Conservation (phyloP, 441 rosid genomes). For the Erysimum cheiri region DNA sequence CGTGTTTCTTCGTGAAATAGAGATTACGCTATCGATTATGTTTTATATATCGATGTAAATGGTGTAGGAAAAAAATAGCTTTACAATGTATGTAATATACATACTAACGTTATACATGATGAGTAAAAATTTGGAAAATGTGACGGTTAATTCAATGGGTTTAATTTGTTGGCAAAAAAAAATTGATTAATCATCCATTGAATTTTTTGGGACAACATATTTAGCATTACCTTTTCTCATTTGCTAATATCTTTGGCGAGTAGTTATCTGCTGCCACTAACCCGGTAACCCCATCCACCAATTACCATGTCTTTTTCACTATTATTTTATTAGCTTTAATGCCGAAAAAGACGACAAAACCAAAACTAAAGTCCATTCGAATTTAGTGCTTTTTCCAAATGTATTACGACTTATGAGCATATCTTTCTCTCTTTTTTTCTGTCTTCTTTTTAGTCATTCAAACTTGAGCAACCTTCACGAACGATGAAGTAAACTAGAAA, state of each 20-base stretch:
- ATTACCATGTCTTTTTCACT: constrained; percentile 37
- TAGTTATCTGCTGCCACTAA: constrained; percentile 33
- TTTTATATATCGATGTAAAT: too few species aligned
- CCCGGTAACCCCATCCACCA: constrained; percentile 43
- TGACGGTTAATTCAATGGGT: too few species aligned
- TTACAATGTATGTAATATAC: too few species aligned
- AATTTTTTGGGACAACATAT: neutral
- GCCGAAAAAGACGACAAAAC: constrained; percentile 3
- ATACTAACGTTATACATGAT: too few species aligned
- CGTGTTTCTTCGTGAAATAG: too few species aligned
- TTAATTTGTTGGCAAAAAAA: too few species aligned
- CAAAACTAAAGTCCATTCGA: constrained; percentile 15
- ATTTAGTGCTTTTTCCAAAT: constrained; percentile 22
- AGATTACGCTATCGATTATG: too few species aligned
- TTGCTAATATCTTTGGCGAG: constrained; percentile 26
- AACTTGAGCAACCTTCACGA: constrained; percentile 7
- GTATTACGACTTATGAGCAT: neutral
- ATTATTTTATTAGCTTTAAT: constrained; percentile 27
- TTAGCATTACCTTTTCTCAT: constrained; percentile 14
- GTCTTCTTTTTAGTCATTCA: neutral
- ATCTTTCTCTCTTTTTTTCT: neutral
- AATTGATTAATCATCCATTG: too few species aligned
- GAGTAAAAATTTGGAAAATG: too few species aligned
- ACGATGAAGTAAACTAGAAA: constrained; percentile 4
- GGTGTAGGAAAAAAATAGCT: too few species aligned